Evolutionary conservation across 2,329 filamentous ascomycete species (phyloP).

Genomic region (Colletotrichum sp.): DNA sequence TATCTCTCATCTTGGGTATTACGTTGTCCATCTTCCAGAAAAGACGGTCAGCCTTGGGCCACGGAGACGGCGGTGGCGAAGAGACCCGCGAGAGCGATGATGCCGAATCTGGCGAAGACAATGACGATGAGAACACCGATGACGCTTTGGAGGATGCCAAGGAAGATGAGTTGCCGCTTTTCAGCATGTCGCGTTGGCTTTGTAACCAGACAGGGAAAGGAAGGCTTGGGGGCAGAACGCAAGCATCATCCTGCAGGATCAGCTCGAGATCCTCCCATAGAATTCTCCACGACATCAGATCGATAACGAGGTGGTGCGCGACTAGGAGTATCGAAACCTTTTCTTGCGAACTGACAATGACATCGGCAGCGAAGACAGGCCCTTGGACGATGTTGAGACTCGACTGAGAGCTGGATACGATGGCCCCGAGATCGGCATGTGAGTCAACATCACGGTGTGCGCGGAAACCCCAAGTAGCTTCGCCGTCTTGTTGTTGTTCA

Average conservation of each 20-base stretch:
- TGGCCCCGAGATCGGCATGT: neutral
- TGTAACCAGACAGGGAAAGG: neutral
- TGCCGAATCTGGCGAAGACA: neutral
- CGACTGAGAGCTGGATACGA: neutral
- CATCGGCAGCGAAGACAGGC: neutral
- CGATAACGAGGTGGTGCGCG: neutral
- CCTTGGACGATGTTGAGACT: neutral
- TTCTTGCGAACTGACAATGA: neutral
- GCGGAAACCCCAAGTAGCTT: neutral
- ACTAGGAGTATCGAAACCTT: neutral
- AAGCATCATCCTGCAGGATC: neutral
- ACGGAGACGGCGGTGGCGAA: neutral
- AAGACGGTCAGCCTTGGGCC: neutral
- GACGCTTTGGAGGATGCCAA: neutral
- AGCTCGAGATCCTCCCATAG: neutral
- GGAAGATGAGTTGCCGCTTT: neutral
- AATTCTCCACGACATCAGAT: neutral
- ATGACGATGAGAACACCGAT: neutral
- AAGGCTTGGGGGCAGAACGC: neutral
- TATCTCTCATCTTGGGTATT: neutral
- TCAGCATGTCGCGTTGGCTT: neutral
- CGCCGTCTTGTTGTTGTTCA: fast-evolving
- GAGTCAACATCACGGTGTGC: neutral
- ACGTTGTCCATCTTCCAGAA: neutral
- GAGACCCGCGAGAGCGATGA: neutral